Conservation (phyloP, 495 filamentous ascomycete species). For the Aspergillus ostianus region DNA sequence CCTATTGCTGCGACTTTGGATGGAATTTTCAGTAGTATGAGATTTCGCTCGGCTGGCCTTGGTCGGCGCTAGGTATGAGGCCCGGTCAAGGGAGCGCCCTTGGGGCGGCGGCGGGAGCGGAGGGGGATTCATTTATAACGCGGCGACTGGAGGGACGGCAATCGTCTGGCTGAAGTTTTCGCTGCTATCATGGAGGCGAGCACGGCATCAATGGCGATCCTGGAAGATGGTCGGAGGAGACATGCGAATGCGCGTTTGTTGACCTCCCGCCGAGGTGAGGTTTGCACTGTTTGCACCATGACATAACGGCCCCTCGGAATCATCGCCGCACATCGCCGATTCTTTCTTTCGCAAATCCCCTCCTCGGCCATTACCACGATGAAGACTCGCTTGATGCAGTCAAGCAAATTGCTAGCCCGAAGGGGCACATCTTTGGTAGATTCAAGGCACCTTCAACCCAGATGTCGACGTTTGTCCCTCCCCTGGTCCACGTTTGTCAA, state of each 20-base stretch:
- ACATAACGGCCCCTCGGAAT: constrained; percentile 30
- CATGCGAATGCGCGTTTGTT: background rate
- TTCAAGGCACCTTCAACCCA: background rate
- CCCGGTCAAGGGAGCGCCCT: constrained; percentile 34
- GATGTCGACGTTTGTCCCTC: background rate
- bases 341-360: constrained; percentile 4
- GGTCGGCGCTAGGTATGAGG: constrained; percentile 66
- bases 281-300: constrained; percentile 47
- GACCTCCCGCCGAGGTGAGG: constrained; percentile 11
- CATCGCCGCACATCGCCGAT: constrained; percentile 3
- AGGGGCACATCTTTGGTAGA: background rate
- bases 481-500: background rate
- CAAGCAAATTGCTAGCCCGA: constrained; percentile 21
- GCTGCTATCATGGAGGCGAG: constrained; percentile 48
- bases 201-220: background rate
- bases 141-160: constrained; percentile 38
- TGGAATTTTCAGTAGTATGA: constrained; percentile 60
- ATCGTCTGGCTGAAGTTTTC: constrained; percentile 47
- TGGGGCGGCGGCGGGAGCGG: constrained; percentile 24
- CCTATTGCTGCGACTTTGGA: constrained; percentile 40
- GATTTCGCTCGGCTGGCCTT: constrained; percentile 62
- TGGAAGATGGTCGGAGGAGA: too few relatives aligned
- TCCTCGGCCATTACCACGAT: constrained; percentile 20
- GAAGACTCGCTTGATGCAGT: constrained; percentile 27
- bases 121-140: constrained; percentile 29